Conservation (phyloP, 352 stramenopile species). For the Globisporangium viniferum region DNA sequence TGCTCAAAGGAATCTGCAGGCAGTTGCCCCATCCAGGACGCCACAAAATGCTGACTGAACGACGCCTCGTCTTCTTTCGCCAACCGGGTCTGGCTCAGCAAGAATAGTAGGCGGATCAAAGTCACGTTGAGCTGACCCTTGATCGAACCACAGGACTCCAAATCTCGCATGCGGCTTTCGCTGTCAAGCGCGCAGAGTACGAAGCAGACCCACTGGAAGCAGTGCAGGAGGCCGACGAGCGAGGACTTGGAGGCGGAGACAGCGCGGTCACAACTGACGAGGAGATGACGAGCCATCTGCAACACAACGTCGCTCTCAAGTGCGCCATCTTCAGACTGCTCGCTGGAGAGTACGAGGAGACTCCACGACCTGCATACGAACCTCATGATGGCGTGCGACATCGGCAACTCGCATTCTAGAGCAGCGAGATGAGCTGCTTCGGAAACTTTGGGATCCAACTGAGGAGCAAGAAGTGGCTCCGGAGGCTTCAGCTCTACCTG, state of each 20-base stretch:
- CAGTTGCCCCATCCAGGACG: slow-evolving; percentile 32
- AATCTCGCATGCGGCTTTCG: slow-evolving; percentile 14
- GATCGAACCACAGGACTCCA: slow-evolving; percentile 10
- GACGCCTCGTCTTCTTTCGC: slow-evolving; percentile 8
- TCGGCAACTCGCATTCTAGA: slow-evolving; percentile 13
- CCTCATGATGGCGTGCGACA: slow-evolving; percentile 21
- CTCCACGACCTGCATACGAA: slow-evolving; percentile 38
- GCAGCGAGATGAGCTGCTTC: neutral
- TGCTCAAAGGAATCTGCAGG: slow-evolving; percentile 21
- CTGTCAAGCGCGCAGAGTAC: slow-evolving; percentile 15
- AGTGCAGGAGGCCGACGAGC: slow-evolving; percentile 23
- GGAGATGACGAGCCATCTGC: slow-evolving; percentile 23
- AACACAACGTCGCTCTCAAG: slow-evolving; percentile 16
- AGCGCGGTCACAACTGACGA: slow-evolving; percentile 23
- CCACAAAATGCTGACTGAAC: slow-evolving; percentile 29
- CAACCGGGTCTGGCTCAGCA: slow-evolving; percentile 18
- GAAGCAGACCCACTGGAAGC: slow-evolving; percentile 37
- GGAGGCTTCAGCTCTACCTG: neutral
- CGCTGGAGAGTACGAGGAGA: slow-evolving; percentile 10
- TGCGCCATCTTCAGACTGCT: neutral
- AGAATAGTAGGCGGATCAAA: slow-evolving; percentile 32
- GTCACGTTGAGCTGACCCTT: slow-evolving; percentile 29
- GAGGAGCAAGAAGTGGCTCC: neutral
- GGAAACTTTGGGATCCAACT: neutral
- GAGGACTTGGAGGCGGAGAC: slow-evolving; percentile 23